Percentiles rank a stretch among this genome's conserved stretches.
Evolutionary conservation across 805 yeast genomes (phyloP).

Genomic region (Starmerella geochares): DNA sequence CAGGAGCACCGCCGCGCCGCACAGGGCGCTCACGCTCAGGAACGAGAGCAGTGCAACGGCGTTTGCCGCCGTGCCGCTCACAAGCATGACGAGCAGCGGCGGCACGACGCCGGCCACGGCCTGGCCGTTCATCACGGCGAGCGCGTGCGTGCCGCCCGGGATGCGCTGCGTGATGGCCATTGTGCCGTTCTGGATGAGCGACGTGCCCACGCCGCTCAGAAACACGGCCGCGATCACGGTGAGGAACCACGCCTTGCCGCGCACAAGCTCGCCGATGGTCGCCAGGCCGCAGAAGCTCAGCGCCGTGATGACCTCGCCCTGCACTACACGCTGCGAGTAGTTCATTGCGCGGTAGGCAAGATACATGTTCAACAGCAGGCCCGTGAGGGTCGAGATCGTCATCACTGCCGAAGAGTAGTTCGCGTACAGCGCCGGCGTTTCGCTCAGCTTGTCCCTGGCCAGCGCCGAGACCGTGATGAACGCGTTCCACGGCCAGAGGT

Average conservation of each 20-base stretch:
- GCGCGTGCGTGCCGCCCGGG: slow-evolving; percentile 20
- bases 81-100: slow-evolving; percentile 52
- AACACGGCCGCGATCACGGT: slow-evolving; percentile 52
- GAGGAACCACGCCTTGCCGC: slow-evolving; percentile 19
- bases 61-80: slow-evolving; percentile 37
- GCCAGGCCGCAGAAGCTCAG: slow-evolving; percentile 51
- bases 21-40: slow-evolving; percentile 20
- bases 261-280: slow-evolving; percentile 21
- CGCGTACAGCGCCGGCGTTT: slow-evolving; percentile 31
- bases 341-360: slow-evolving; percentile 60
- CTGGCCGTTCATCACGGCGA: slow-evolving; percentile 88
- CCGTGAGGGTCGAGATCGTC: slow-evolving; percentile 68
- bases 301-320: slow-evolving; percentile 53
- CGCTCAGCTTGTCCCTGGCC: slow-evolving; percentile 52
- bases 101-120: slow-evolving; percentile 92
- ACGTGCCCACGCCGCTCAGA: slow-evolving; percentile 61
- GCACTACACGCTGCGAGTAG: slow-evolving; percentile 45
- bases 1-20: slow-evolving; percentile 9
- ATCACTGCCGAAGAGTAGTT: slow-evolving; percentile 78
- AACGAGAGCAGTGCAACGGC: slow-evolving; percentile 39
- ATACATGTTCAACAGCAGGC: slow-evolving; percentile 48
- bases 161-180: slow-evolving; percentile 70
- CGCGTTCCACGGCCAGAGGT: slow-evolving; percentile 96
- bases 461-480: slow-evolving; percentile 78
- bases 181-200: slow-evolving; percentile 78